These are phyloP conservation scores for Aspergillus steynii DNA, from an alignment of 495 filamentous ascomycete species.

Conservation along the genomic window DNA sequence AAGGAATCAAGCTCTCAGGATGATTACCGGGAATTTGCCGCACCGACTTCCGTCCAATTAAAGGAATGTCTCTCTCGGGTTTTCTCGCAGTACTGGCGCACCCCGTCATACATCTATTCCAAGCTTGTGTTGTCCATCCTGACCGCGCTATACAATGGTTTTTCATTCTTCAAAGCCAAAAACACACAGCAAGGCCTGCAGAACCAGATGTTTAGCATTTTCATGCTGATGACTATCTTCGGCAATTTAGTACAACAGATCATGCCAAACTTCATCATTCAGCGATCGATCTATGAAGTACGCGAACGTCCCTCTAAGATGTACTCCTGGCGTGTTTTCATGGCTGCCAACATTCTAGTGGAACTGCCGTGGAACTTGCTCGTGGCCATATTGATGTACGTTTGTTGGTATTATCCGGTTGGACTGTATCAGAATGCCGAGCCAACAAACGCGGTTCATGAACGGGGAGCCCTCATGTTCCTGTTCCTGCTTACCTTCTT, in stretches of 20 bases:
- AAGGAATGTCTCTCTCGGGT: slow-evolving; percentile 40
- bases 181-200: slow-evolving; percentile 74
- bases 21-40: slow-evolving; percentile 40
- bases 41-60: slow-evolving; percentile 46
- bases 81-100: slow-evolving; percentile 50
- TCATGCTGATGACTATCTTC: slow-evolving; percentile 76
- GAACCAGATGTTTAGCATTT: slow-evolving; percentile 81
- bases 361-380: slow-evolving; percentile 67
- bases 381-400: slow-evolving; percentile 54
- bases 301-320: slow-evolving; percentile 78
- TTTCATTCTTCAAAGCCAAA: slow-evolving; percentile 73
- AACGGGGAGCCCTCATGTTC: slow-evolving; percentile 51
- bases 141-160: slow-evolving; percentile 70
- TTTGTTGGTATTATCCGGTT: slow-evolving; percentile 61
- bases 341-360: slow-evolving; percentile 63
- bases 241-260: slow-evolving; percentile 70
- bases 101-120: slow-evolving; percentile 45
- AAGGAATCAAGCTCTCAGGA: slow-evolving; percentile 8
- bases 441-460: slow-evolving; percentile 34
- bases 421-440: slow-evolving; percentile 53
- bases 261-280: slow-evolving; percentile 63
- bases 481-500: slow-evolving; percentile 30
- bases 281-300: slow-evolving; percentile 73
- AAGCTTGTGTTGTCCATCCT: slow-evolving; percentile 50
- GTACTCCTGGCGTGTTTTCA: slow-evolving; percentile 74